A percentile compares a stretch with the other conserved stretches of the same genome.
Conservation (phyloP, 2,329 filamentous ascomycete species). For the Dactylella cylindrospora region DNA sequence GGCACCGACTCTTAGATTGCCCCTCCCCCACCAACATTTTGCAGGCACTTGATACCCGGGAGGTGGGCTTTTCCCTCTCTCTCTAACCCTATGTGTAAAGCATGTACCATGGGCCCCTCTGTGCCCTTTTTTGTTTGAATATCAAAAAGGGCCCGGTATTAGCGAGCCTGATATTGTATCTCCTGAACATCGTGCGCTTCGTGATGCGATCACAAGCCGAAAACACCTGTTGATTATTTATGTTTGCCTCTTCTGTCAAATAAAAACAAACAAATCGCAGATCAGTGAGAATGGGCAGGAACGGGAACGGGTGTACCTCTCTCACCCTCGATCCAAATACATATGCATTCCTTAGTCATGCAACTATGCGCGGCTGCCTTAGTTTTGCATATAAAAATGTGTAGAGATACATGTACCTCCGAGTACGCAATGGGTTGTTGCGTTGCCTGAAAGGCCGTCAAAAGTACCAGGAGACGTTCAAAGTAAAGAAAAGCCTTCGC, state of each 20-base stretch:
- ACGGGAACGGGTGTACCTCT: background rate
- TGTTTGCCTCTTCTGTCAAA: background rate
- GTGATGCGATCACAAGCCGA: slow-evolving; percentile 43
- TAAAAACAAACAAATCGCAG: slow-evolving; percentile 2
- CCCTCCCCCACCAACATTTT: slow-evolving; percentile 41
- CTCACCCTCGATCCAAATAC: slow-evolving; percentile 10
- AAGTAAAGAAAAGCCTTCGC: background rate
- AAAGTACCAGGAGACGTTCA: slow-evolving; percentile 7
- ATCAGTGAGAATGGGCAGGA: background rate
- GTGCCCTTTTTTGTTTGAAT: no score
- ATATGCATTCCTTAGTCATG: slow-evolving; percentile 22
- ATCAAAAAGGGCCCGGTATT: no score
- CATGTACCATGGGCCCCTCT: no score
- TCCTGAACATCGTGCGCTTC: slow-evolving; percentile 16
- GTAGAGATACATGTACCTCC: no score
- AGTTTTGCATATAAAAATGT: no score
- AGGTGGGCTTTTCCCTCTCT: no score
- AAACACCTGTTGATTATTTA: background rate
- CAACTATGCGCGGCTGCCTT: slow-evolving; percentile 42
- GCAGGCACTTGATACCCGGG: no score
- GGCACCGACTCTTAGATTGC: slow-evolving; percentile 27
- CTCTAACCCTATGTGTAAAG: no score
- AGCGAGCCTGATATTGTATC: no score
- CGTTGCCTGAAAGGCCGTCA: slow-evolving; percentile 27
- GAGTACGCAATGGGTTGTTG: slow-evolving; percentile 26